Conservation (phyloP, 2,329 filamentous ascomycete genomes). For the Xylaria sp. region DNA sequence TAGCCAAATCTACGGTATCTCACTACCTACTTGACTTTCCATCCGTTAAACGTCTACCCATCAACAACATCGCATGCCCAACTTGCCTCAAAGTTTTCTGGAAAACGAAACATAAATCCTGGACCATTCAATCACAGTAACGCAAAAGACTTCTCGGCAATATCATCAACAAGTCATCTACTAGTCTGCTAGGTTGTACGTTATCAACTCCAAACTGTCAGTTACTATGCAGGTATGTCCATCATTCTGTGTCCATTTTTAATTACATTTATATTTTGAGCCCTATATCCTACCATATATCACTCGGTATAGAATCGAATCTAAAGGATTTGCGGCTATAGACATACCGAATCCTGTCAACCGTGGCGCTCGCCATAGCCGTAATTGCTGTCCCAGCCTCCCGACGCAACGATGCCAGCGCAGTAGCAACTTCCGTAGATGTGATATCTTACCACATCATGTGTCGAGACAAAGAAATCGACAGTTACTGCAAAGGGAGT, state of each 20-base stretch:
- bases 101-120: not conserved
- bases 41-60: not conserved
- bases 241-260: not conserved
- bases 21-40: not conserved
- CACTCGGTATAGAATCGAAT: not conserved
- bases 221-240: conserved; percentile 2
- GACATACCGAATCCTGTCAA: not conserved
- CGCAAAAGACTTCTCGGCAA: not conserved
- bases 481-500: not conserved
- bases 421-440: not conserved
- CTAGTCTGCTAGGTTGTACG: not conserved
- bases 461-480: not conserved
- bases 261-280: not conserved
- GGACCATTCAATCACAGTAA: not conserved
- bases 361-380: not conserved
- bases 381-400: not conserved
- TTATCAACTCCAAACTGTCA: not conserved
- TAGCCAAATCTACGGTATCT: not conserved
- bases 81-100: not conserved
- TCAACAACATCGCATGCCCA: not conserved
- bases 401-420: not conserved
- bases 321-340: not conserved
- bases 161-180: not conserved
- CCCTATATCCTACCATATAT: not conserved
- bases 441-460: not conserved